Evolutionary conservation across 208 protist genomes (phyloP).

Genomic region (Spongospora subterranea): DNA sequence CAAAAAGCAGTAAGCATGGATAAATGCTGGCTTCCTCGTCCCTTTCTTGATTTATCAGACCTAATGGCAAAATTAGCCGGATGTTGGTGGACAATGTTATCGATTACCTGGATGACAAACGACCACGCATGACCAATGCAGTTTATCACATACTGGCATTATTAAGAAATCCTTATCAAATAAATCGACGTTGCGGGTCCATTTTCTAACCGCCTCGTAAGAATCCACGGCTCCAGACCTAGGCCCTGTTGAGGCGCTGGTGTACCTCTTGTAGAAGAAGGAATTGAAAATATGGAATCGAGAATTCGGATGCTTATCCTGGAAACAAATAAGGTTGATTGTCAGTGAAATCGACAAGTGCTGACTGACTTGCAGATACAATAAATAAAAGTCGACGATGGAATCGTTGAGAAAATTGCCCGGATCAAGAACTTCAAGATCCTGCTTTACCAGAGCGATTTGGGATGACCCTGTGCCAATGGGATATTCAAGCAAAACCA

Average conservation of each 20-base stretch:
- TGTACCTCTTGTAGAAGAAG: slow-evolving; percentile 47
- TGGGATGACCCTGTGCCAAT: neutral
- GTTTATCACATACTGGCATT: slow-evolving; percentile 28
- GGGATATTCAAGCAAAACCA: neutral
- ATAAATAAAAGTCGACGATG: slow-evolving; percentile 50
- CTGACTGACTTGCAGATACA: neutral
- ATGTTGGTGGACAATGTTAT: neutral
- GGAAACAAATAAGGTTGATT: neutral
- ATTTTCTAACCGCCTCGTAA: slow-evolving; percentile 26
- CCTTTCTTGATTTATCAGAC: neutral
- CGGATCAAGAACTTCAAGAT: slow-evolving; percentile 7
- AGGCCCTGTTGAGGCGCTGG: neutral
- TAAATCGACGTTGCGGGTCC: slow-evolving; percentile 44
- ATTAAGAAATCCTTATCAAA: slow-evolving; percentile 52
- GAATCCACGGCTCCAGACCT: neutral
- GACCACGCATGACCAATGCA: slow-evolving; percentile 46
- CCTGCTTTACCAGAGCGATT: neutral
- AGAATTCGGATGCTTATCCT: neutral
- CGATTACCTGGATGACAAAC: slow-evolving; percentile 27
- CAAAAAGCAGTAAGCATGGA: slow-evolving; percentile 25
- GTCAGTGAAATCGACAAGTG: neutral
- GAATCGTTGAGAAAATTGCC: slow-evolving; percentile 40
- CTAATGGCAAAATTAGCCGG: neutral
- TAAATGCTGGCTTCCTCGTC: neutral
- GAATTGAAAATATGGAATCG: slow-evolving; percentile 40